Evolutionary conservation across 2,329 filamentous ascomycete genomes (phyloP).

Genomic region (Elsinoe australis): DNA sequence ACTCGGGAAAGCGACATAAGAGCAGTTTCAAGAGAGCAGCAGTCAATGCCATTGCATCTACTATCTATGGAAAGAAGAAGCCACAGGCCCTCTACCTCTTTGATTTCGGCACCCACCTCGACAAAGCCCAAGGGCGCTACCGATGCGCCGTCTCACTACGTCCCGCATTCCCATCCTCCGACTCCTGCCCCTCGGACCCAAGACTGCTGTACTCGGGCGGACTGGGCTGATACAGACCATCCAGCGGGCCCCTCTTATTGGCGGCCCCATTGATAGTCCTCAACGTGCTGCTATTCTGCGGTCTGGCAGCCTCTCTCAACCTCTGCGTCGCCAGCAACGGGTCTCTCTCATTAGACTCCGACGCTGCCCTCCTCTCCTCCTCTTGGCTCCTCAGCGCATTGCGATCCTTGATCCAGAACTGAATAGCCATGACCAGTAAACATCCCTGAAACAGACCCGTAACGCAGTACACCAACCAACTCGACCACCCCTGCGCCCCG

Average conservation of each 20-base stretch:
- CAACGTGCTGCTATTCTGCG: constrained; percentile 11
- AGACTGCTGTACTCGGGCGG: not conserved
- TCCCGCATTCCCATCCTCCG: no score
- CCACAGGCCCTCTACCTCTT: no score
- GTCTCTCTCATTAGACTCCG: not conserved
- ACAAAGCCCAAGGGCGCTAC: no score
- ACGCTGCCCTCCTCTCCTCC: not conserved
- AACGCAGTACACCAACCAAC: constrained; percentile 85
- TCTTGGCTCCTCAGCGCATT: not conserved
- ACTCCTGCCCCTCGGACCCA: no score
- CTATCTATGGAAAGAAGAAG: no score
- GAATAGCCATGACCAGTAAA: constrained; percentile 70
- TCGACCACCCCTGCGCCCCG: constrained; percentile 81
- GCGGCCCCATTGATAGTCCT: not conserved
- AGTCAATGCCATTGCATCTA: no score
- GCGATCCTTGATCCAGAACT: constrained; percentile 50
- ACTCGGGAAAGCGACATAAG: no score
- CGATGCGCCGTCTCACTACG: no score
- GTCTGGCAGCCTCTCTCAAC: no score
- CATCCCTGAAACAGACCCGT: constrained; percentile 79
- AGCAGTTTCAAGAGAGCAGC: no score
- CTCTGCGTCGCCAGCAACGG: not conserved
- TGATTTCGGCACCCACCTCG: no score
- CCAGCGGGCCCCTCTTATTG: not conserved
- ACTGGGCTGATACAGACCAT: not conserved